Base-by-base conservation (phyloP, 768 basidiomycete genomes). In the Gloeostereum incarnatum region DNA sequence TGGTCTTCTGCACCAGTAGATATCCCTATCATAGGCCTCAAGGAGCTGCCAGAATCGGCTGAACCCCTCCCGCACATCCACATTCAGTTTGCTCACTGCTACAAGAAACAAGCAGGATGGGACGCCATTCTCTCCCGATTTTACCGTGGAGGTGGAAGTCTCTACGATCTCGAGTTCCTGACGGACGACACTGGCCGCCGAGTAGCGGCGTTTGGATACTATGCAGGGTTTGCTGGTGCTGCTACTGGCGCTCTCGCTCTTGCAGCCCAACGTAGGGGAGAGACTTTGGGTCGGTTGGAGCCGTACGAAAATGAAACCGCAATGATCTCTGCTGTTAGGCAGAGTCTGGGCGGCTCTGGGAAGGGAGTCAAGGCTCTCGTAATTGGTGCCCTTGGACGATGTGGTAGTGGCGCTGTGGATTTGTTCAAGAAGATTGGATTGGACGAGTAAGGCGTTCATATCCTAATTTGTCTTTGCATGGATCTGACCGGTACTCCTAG, bases 141-240 rank as follows among this genome's bases (percentile, higher is more conserved):
- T 68, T 64, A 74, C 56, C 69, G 69, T 35, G 96, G 93, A 10
- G 68, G 71, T 16, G 94, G 92, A 21, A 81, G 78, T 9, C 66
- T 98, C 17, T 97, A 97, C 61, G 96, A 98, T 57, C 69, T 98
- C 39, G 96, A 99, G 62, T 99, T 98, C 63, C 69, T 98, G 45
- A 83, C 77, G 45, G 90, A 98, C 54, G 75, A 68, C 2, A 65
- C 50, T 26, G 90, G 93, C 10, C 73, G 94, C 20, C 84, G 96
- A 31, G 92, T 99, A 24, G 94, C 96, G 11, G 96, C 96, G 0
- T 99, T 99, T 52, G 96, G 96, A 5, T 99, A 83, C 66, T 88
- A 98, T 57, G 96, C 96, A 9, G 96, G 96, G 4, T 99, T 97
- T 51, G 92, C 94, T n/a, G 96, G 96, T 11, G 90, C 92, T 7